A percentile compares a stretch with the other conserved stretches of the same genome.
Evolutionary conservation across 1,284 basidiomycete species (phyloP).

Genomic region (Ganoderma meredithae): DNA sequence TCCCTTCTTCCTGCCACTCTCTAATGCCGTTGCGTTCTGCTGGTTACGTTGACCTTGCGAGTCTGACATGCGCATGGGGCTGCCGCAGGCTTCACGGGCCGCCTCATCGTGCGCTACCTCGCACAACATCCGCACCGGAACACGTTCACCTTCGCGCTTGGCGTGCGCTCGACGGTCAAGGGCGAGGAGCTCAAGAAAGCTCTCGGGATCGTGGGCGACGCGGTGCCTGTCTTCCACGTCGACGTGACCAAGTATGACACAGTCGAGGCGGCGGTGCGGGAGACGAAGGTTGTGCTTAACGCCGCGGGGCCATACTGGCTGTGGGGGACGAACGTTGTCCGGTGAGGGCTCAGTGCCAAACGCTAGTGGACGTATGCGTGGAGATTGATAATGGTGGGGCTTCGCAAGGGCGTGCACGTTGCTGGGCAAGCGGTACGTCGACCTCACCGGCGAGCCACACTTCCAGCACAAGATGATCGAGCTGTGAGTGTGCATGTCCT

Average conservation of each 20-base stretch:
- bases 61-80: neutral
- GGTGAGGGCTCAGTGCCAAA: conserved; percentile 41
- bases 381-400: neutral
- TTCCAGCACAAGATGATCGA: conserved; percentile 62
- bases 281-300: conserved; percentile 69
- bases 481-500: conserved; percentile 42
- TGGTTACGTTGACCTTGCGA: neutral
- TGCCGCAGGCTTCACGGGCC: conserved; percentile 66
- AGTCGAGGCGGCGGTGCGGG: conserved; percentile 61
- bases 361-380: neutral
- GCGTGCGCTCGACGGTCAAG: conserved; percentile 65
- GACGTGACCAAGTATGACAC: conserved; percentile 57
- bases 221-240: conserved; percentile 54
- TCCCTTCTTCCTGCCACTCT: too few relatives aligned
- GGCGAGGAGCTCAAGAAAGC: conserved; percentile 54
- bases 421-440: conserved; percentile 68
- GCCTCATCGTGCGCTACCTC: conserved; percentile 68
- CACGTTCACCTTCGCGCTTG: conserved; percentile 66
- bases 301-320: conserved; percentile 71
- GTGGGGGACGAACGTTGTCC: conserved; percentile 70
- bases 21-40: neutral
- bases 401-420: conserved; percentile 54
- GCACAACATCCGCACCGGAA: conserved; percentile 63
- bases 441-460: conserved; percentile 63
- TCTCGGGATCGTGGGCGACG: conserved; percentile 46